phyloP scores from a whole-genome alignment of 108 stramenopile species.

The Schizochytrium sp. region DNA sequence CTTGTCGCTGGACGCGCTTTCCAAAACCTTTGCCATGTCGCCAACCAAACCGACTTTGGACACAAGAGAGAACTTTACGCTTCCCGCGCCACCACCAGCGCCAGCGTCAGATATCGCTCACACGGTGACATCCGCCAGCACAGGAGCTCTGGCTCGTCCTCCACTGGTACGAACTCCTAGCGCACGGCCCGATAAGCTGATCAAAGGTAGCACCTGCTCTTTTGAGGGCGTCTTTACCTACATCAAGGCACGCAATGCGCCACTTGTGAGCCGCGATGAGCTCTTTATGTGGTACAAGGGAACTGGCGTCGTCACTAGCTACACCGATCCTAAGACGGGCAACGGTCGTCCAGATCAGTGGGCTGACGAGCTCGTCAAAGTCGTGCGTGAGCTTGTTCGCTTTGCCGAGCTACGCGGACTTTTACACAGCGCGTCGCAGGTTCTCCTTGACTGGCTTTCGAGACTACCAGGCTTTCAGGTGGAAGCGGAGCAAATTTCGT shows the following conservation, averaged over 20 bases:
- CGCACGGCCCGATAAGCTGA: too few species aligned
- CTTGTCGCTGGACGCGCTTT: neutral
- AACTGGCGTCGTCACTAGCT: neutral
- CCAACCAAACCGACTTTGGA: too few species aligned
- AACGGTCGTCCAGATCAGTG: neutral
- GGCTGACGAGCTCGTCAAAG: neutral
- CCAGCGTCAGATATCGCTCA: too few species aligned
- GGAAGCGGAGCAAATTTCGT: neutral
- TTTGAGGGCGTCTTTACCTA: neutral
- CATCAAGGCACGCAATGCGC: neutral
- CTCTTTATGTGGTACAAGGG: neutral
- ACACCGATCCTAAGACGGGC: neutral
- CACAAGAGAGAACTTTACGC: too few species aligned
- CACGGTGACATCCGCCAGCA: too few species aligned
- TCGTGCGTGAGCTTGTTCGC: neutral
- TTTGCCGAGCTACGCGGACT: neutral
- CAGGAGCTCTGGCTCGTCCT: too few species aligned
- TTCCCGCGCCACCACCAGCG: too few species aligned
- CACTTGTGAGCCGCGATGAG: neutral
- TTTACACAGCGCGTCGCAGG: neutral
- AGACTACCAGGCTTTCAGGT: neutral
- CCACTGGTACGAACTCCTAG: too few species aligned
- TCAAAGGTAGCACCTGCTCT: neutral
- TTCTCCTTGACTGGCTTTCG: neutral
- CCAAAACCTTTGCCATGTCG: too few species aligned